phyloP scores from a whole-genome alignment of 192 early-diverging fungal genomes.

The Spizellomyces punctatus region DNA sequence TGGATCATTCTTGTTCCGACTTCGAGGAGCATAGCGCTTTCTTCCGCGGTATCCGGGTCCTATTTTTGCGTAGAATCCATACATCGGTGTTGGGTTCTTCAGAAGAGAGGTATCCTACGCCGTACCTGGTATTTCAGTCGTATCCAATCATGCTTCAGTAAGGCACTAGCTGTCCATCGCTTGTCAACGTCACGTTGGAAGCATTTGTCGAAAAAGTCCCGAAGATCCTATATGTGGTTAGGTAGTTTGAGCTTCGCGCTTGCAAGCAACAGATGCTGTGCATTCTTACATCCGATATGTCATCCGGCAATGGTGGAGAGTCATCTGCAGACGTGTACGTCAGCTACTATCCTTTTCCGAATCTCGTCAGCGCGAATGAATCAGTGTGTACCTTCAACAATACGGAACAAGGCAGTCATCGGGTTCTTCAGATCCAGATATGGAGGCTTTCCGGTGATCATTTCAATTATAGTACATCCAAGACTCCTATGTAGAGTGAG shows the following conservation, averaged over 20 bases:
- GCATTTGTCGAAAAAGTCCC: constrained; percentile 77
- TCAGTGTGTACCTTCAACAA: constrained; percentile 60
- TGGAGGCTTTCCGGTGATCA: constrained; percentile 89
- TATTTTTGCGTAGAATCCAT: background rate
- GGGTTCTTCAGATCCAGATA: constrained; percentile 77
- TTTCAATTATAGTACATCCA: constrained; percentile 92
- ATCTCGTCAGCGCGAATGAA: background rate
- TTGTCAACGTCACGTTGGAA: constrained; percentile 77
- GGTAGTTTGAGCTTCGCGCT: background rate
- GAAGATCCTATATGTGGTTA: constrained; percentile 55
- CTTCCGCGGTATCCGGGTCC: constrained; percentile 23
- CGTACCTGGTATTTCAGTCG: constrained; percentile 29
- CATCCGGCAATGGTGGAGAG: constrained; percentile 76
- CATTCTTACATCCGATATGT: constrained; percentile 59
- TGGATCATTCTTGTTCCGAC: constrained; percentile 18
- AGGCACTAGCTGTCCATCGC: constrained; percentile 68
- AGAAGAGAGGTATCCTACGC: background rate
- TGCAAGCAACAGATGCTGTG: background rate
- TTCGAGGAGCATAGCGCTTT: constrained; percentile 30
- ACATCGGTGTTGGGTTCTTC: background rate
- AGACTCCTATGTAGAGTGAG: constrained; percentile 56
- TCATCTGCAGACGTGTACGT: constrained; percentile 36
- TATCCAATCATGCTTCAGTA: constrained; percentile 80
- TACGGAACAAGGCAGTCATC: constrained; percentile 88
- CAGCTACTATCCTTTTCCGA: background rate